phyloP scores from a whole-genome alignment of 495 filamentous ascomycete genomes.

The Aspergillus indologenus region DNA sequence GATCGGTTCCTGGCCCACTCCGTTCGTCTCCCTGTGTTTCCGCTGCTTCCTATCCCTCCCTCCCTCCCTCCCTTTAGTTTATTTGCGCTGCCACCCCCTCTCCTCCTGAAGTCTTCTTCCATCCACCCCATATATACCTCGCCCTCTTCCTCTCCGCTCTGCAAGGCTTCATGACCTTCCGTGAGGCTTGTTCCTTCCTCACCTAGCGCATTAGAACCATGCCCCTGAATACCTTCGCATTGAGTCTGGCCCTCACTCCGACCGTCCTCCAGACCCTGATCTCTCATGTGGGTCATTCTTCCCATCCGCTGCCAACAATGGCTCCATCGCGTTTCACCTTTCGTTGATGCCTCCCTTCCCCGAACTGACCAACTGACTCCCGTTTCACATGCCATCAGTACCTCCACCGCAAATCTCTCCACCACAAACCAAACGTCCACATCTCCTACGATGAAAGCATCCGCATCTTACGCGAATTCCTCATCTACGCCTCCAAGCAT shows the following conservation, averaged over 20 bases:
- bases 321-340: constrained; percentile 5
- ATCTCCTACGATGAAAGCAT: constrained; percentile 94
- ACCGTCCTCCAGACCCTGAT: constrained; percentile 74
- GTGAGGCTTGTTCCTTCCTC: background rate
- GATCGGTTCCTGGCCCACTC: background rate
- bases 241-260: constrained; percentile 72
- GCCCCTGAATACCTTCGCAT: constrained; percentile 70
- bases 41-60: background rate
- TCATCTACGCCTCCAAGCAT: constrained; percentile 76
- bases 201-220: constrained; percentile 30
- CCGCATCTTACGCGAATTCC: constrained; percentile 80
- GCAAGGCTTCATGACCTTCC: background rate
- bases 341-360: background rate
- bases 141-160: background rate
- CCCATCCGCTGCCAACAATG: constrained; percentile 1
- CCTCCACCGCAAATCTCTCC: constrained; percentile 69
- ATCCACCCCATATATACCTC: background rate
- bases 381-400: constrained; percentile 53
- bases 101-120: background rate
- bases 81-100: background rate
- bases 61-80: background rate
- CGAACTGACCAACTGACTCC: constrained; percentile 2
- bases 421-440: constrained; percentile 76
- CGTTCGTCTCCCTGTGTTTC: background rate
- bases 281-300: constrained; percentile 60